Base-by-base conservation (phyloP, 2,329 filamentous ascomycete genomes). In the Venturia nashicola region DNA sequence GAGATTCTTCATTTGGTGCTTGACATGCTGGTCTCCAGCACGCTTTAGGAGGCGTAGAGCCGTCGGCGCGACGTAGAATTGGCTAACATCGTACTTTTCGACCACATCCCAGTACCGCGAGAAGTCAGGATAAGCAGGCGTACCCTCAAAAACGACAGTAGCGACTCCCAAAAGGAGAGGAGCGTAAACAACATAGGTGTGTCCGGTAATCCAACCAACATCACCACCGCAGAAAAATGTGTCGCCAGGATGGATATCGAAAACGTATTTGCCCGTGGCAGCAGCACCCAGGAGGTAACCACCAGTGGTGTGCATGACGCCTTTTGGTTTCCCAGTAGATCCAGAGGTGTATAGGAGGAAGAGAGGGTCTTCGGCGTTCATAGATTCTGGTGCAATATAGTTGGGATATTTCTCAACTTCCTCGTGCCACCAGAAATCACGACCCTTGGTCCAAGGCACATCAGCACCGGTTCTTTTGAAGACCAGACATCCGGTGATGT, bases 81-180 rank as follows among this genome's bases (percentile, higher is more conserved):
- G 94, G 23, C 92, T 97, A 68, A 99, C 89, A 68, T 89, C 83
- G 80, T 99, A 89, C 81, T 95, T 91, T 70, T 92, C 90, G 75
- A 97, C 93, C 62, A 97, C 94, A 69, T 97, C 92, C 94, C 94
- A 99, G 81, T 99, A 99, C 69, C 94, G 86, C 65, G 93, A 97
- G 81, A 97, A 99, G 81, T 95, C 88, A 71, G 94, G 94, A 76
- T 97, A 97, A 61, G 93, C 93, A 0, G 94, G 94, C 2, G 94
- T 99, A 70, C 94, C 95, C 79, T 99, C 94, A 70, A 97, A 99
- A 39, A 99, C 93, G 20, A 99, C 91, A 0, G 93, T 97, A 11
- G 93, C 86, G 67, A 96, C 89, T 79, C 94, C 94, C 59, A 97
- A 86, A 57, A 99, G 82, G 62, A 99, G 82, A 68, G 94, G 94